Percentiles rank a stretch among this genome's conserved stretches.
phyloP scores from a whole-genome alignment of 495 filamentous ascomycete species.

The Aspergillus incahuasiensis region DNA sequence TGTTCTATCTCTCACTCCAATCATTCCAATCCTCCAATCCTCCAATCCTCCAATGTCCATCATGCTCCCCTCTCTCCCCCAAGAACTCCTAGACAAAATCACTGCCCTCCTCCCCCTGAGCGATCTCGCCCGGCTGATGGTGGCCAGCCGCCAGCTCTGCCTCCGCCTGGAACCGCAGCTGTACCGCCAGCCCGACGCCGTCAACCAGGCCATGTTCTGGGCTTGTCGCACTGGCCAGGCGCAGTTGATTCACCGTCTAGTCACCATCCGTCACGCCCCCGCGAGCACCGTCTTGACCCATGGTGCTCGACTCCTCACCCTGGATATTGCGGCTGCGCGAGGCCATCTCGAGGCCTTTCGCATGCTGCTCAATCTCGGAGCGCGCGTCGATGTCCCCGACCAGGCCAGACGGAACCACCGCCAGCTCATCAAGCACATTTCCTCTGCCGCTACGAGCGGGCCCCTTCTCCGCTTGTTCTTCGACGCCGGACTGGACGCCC shows the following conservation, averaged over 20 bases:
- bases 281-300: not conserved
- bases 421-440: not conserved
- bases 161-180: not conserved
- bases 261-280: not conserved
- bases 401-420: not conserved
- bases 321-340: not conserved
- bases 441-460: not conserved
- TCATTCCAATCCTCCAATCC: too few species aligned
- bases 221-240: not conserved
- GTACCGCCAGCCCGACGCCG: not conserved
- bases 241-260: not conserved
- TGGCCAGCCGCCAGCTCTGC: not conserved
- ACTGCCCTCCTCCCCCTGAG: not conserved
- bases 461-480: not conserved
- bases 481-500: not conserved
- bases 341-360: not conserved
- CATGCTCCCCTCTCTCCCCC: not conserved
- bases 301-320: not conserved
- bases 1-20: too few species aligned
- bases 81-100: not conserved
- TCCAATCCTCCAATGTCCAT: too few species aligned
- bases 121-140: not conserved
- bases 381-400: not conserved
- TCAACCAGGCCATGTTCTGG: not conserved
- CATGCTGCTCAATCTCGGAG: not conserved